Base-by-base conservation (phyloP, 2,329 filamentous ascomycete species). In the Pyrenophora seminiperda region DNA sequence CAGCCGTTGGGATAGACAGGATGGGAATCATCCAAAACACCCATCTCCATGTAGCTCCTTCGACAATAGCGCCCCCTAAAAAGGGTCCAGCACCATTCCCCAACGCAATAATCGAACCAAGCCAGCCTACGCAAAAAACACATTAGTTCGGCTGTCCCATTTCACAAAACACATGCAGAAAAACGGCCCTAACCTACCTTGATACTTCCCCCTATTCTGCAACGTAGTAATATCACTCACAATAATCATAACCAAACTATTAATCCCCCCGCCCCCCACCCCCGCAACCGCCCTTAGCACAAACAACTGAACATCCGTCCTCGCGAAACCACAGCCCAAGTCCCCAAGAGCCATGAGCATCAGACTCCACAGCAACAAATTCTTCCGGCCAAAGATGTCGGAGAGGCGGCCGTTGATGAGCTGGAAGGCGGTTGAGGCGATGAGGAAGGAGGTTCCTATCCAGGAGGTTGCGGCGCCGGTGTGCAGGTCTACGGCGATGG, bases 401-500 rank as follows among this genome's bases (percentile, higher is more conserved):
- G 82, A 84, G 2, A 85, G 60, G 5, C 83, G 77, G n/a, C 84
- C 84, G 62, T 87, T 86, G 1, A 87, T 76, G 54, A 86, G 81
- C 54, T 85, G 83, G 54, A 86, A 87, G 22, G 81, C 80, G 0
- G 84, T 86, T 49, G 81, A 82, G 30, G 80, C 81, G 36, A 84
- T 79, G 31, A 84, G 67, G 5, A 76, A 77, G 3, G 79, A 77
- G 1, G 79, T 81, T 3, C 79, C 80, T 2, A 78, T 78, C 81
- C 80, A 83, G 0, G 79, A 75, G 40, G 84, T 84, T 3, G 79
- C 79, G n/a, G 73, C 73, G 48, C 63, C 33, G 61, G 73, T 66
- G 66, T 71, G 56, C 1, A 74, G 45, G 18, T 73, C 71, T 18
- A 58, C 56, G 11, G 68, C 70, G 27, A 74, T 72, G 10, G 64